phyloP scores from a whole-genome alignment of 176 grass and related monocot species.

The Saccharum officinarum region DNA sequence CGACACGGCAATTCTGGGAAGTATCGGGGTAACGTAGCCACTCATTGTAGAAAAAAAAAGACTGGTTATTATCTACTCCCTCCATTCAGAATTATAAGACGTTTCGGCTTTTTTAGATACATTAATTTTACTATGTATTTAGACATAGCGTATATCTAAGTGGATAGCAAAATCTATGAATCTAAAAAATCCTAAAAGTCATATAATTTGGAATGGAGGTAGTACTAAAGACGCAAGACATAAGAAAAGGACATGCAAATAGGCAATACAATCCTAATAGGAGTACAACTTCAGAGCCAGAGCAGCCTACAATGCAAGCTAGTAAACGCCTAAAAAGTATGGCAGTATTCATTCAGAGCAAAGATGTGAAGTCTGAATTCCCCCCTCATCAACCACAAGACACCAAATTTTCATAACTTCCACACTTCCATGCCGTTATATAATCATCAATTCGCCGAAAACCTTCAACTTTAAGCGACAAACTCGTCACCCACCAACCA shows the following conservation, averaged over 20 bases:
- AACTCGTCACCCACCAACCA: conserved; percentile 11
- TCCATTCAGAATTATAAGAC: background rate
- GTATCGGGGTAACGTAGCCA: no score
- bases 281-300: conserved; percentile 2
- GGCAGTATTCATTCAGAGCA: background rate
- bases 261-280: background rate
- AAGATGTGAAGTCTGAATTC: conserved; percentile 6
- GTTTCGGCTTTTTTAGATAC: background rate
- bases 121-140: background rate
- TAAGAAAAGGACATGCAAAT: background rate
- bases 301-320: background rate
- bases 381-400: conserved; percentile 27
- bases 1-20: no score
- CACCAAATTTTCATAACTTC: conserved; percentile 1
- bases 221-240: background rate
- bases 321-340: background rate
- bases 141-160: background rate
- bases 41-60: conserved; percentile 1
- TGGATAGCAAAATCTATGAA: background rate
- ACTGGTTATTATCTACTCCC: background rate
- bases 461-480: conserved; percentile 26
- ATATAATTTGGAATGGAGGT: background rate
- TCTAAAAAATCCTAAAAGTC: background rate
- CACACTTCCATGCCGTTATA: conserved; percentile 8
- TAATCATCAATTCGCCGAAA: background rate